Evolutionary conservation across 2,329 filamentous ascomycete species (phyloP), one percentile per base, ranked within the genome.

Genomic region (Ceratocystis alfenasii): DNA sequence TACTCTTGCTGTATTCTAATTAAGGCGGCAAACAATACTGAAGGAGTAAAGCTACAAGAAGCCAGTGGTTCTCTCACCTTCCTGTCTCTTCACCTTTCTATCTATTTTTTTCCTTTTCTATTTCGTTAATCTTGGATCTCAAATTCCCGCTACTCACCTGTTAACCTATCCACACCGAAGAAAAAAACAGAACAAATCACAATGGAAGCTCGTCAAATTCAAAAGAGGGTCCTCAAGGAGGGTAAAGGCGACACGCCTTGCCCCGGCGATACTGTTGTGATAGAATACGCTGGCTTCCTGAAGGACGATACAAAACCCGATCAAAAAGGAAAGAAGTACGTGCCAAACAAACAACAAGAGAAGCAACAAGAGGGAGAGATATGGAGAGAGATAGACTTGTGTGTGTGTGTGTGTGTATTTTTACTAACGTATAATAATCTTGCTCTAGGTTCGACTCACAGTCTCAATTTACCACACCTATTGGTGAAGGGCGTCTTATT

Each of bases 261-360:
- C 70, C 72, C 73, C 17, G 88, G 89, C 70, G 85, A 96, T 75
- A 83, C 78, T 30, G 89, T 97, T 73, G 84, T 83, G 73, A 95
- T 97, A 74, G 85, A 94, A 78, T 97, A 97, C 82, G 94, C 88
- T 53, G 94, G 94, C 72, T 96, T 80, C 78, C 81, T 97, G 69
- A 88, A 87, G 77, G 87, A 95, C 73, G 73, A 78, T 25, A 77
- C 73, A 69, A 77, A 83, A 74, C 76, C 81, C 20, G 80, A 84
- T 67, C 79, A 83, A 72, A 84, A 88, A 81, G 92, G 92, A 72
- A 77, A 75, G 30, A 74, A 90, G 91, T 95, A 79, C 72, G 87
- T 77, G 5, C 7, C 48, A 53, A 12, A 3, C n/a, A n/a, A 41
- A 41, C n/a, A 8, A 25, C 15, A 25, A 7, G 17, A n/a, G 4